phyloP scores from a whole-genome alignment of 345 rosid species.

The Erucastrum elatum region DNA sequence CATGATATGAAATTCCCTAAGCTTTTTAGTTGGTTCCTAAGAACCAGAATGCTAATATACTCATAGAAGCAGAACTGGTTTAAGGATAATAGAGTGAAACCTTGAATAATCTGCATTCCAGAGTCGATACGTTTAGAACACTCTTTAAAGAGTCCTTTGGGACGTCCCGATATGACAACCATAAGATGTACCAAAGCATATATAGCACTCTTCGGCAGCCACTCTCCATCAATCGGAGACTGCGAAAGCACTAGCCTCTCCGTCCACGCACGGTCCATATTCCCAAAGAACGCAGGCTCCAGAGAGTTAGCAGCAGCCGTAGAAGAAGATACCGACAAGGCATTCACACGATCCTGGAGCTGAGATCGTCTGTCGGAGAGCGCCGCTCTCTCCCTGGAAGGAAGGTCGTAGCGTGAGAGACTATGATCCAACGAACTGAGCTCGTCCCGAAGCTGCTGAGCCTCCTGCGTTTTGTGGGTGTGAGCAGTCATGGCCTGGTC shows the following conservation, averaged over 20 bases:
- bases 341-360: slow-evolving; percentile 56
- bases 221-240: slow-evolving; percentile 87
- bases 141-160: slow-evolving; percentile 90
- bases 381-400: slow-evolving; percentile 62
- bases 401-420: slow-evolving; percentile 63
- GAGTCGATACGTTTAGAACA: slow-evolving; percentile 86
- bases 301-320: slow-evolving; percentile 47
- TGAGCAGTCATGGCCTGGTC: slow-evolving; percentile 90
- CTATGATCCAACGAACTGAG: slow-evolving; percentile 65
- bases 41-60: slow-evolving; percentile 2
- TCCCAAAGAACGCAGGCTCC: slow-evolving; percentile 68
- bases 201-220: slow-evolving; percentile 92
- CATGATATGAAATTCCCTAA: slow-evolving; percentile 18
- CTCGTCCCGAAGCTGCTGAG: slow-evolving; percentile 57
- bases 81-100: slow-evolving; percentile 34
- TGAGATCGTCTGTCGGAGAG: slow-evolving; percentile 54
- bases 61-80: not conserved
- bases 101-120: slow-evolving; percentile 77
- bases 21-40: not conserved
- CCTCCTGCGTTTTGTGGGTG: slow-evolving; percentile 49
- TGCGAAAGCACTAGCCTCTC: slow-evolving; percentile 85
- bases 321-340: slow-evolving; percentile 37
- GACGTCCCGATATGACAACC: slow-evolving; percentile 86
- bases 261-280: slow-evolving; percentile 49
- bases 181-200: slow-evolving; percentile 90